Conservation (phyloP, 2,329 filamentous ascomycete species). For the Clathrospora elynae region DNA sequence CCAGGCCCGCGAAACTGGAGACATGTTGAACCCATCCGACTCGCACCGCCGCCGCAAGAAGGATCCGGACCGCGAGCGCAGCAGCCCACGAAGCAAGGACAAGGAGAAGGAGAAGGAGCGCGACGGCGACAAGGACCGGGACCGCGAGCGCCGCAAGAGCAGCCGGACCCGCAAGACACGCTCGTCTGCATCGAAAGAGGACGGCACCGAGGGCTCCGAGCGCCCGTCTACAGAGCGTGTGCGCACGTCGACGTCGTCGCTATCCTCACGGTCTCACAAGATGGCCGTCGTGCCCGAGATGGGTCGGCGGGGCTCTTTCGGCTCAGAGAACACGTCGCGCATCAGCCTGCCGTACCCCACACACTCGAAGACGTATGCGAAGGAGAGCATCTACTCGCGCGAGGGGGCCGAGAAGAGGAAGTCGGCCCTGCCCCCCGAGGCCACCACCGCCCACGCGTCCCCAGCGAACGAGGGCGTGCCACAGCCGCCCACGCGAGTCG, state of each 20-base stretch:
- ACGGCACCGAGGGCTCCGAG: slow-evolving; percentile 25
- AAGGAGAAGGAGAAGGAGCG: slow-evolving; percentile 22
- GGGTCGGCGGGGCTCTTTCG: slow-evolving; percentile 48
- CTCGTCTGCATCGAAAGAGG: slow-evolving; percentile 37
- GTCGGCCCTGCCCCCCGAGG: slow-evolving; percentile 47
- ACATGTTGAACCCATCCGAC: slow-evolving; percentile 44
- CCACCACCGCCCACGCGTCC: slow-evolving; percentile 49
- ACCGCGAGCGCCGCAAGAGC: slow-evolving; percentile 36
- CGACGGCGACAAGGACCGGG: slow-evolving; percentile 18
- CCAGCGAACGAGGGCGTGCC: slow-evolving; percentile 31
- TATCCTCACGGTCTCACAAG: slow-evolving; percentile 36
- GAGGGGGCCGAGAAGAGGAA: slow-evolving; percentile 45
- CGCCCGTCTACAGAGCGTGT: slow-evolving; percentile 35
- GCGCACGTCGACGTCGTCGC: slow-evolving; percentile 35
- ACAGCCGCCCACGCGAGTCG: slow-evolving; percentile 23
- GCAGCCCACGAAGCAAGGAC: slow-evolving; percentile 32
- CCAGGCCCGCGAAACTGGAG: slow-evolving; percentile 23
- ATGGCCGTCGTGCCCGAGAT: slow-evolving; percentile 55
- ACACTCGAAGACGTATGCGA: slow-evolving; percentile 90
- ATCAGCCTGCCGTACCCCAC: slow-evolving; percentile 71
- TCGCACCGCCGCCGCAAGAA: slow-evolving; percentile 47
- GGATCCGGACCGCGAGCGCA: slow-evolving; percentile 35
- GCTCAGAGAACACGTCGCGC: slow-evolving; percentile 45
- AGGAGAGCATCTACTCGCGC: slow-evolving; percentile 74
- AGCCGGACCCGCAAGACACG: slow-evolving; percentile 37